Evolutionary conservation across 106 monocot genomes (phyloP), one percentile per base, ranked within the genome.

Genomic region (Chionographis japonica): DNA sequence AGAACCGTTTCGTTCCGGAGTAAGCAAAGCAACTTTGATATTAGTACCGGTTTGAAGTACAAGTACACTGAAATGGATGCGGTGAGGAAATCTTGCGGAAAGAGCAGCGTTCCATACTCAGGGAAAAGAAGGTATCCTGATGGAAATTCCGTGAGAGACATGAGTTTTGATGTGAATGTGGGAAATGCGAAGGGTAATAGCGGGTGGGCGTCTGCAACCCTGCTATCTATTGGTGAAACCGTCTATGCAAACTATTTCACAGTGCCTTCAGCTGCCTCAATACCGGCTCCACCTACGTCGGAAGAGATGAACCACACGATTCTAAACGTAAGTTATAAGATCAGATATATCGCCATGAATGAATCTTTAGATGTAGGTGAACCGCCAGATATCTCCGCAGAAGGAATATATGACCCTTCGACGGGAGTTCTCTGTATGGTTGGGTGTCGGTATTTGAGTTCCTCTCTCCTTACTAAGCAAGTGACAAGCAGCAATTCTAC

Each of bases 301-400:
- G 27, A 27, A 15, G 58, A 58, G 15, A 59, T 16, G 19, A 57
- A 80, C 8, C 14, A 54, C 1, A 60, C 1, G 15, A 1, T 65
- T 5, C 54, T 56, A 70, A 80, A 70, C 18, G 39, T 75, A 20
- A 75, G 80, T 70, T 80, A 80, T 37, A 56, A 0, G 5, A 62
- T 80, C 10, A 54, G 10, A n/a, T 58, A 12, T 50, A 0, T 0
- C 36, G 14, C 37, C 50, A 2, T 4, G 36, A 9, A 55, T 35
- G 11, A 8, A 36, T 37, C 63, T 13, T 12, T 42, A 6, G 37
- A 37, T 51, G 12, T 37, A n/a, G 12, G 42, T 8, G 40, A 36
- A 42, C 36, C 35, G 4, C 14, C 15, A 14, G 63, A 54, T 10
- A 70, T 80, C 11, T 63, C 63, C 1, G 74, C 80, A 52, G 80